A percentile compares a stretch with the other conserved stretches of the same genome.
These are phyloP conservation scores for Xylariaceae sp. DNA, from an alignment of 2,329 filamentous ascomycete genomes.

Conservation along the genomic window DNA sequence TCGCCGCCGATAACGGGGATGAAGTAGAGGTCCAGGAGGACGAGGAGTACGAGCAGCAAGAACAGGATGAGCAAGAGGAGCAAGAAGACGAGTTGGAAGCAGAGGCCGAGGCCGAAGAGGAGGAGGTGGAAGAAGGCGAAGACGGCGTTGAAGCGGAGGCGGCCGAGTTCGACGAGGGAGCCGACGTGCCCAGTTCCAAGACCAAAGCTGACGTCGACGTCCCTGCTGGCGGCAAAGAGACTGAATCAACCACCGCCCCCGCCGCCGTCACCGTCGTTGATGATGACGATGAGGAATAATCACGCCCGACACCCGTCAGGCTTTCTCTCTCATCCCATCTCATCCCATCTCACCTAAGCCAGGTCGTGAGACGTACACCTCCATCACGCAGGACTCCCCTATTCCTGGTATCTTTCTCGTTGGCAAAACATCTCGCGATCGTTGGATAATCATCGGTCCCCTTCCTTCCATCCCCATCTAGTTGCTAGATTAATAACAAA, in stretches of 20 bases:
- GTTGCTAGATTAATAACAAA: constrained; percentile 1
- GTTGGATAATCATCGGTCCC: background rate
- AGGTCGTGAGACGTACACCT: background rate
- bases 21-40: constrained; percentile 6
- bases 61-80: constrained; percentile 23
- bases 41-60: constrained; percentile 19
- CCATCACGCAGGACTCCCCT: background rate
- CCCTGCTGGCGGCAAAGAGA: constrained; percentile 18
- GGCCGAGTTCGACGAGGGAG: constrained; percentile 22
- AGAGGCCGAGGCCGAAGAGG: constrained; percentile 27
- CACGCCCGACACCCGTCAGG: constrained; percentile 1
- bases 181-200: constrained; percentile 25
- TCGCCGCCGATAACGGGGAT: constrained; percentile 25
- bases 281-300: constrained; percentile 28
- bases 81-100: constrained; percentile 29
- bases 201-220: constrained; percentile 28
- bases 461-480: constrained; percentile 1
- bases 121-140: constrained; percentile 19
- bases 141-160: constrained; percentile 1
- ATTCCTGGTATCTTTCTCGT: background rate
- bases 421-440: background rate
- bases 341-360: background rate
- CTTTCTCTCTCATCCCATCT: background rate
- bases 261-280: constrained; percentile 17
- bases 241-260: constrained; percentile 14